Evolutionary conservation across 1,284 basidiomycete genomes (phyloP).

Genomic region (Ganoderma sp.): DNA sequence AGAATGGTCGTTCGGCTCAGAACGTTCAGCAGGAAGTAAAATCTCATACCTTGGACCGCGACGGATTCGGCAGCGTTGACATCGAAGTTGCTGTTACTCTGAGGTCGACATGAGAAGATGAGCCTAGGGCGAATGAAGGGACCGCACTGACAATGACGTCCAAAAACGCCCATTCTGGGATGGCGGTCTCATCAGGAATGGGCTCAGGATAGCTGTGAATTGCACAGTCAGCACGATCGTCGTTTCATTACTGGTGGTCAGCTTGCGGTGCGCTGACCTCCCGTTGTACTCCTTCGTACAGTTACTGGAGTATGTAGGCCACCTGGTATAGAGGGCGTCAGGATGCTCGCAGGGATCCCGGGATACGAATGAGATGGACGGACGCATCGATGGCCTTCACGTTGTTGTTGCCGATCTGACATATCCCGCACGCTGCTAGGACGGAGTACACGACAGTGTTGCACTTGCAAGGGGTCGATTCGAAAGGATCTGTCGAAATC

Average conservation of each 20-base stretch:
- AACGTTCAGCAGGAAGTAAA: not conserved
- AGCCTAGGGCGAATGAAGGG: not conserved
- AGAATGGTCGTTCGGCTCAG: not conserved
- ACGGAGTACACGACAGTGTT: conserved; percentile 12
- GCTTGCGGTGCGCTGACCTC: not conserved
- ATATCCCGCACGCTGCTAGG: conserved; percentile 8
- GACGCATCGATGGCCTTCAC: not conserved
- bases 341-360: not conserved
- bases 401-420: conserved; percentile 5
- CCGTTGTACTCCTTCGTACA: not conserved
- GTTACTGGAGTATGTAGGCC: not conserved
- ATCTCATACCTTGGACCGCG: not conserved
- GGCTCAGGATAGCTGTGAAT: not conserved
- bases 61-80: not conserved
- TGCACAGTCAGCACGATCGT: not conserved
- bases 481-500: not conserved
- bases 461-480: conserved; percentile 10
- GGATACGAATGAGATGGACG: not conserved
- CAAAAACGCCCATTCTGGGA: conserved; percentile 2
- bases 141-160: not conserved
- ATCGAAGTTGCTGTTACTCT: not conserved
- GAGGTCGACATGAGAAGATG: not conserved
- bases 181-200: not conserved
- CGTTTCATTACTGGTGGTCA: not conserved
- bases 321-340: not conserved